Percentiles rank a stretch among this genome's conserved stretches.
Conservation (phyloP, 495 filamentous ascomycete species). For the Tuber calosporum region DNA sequence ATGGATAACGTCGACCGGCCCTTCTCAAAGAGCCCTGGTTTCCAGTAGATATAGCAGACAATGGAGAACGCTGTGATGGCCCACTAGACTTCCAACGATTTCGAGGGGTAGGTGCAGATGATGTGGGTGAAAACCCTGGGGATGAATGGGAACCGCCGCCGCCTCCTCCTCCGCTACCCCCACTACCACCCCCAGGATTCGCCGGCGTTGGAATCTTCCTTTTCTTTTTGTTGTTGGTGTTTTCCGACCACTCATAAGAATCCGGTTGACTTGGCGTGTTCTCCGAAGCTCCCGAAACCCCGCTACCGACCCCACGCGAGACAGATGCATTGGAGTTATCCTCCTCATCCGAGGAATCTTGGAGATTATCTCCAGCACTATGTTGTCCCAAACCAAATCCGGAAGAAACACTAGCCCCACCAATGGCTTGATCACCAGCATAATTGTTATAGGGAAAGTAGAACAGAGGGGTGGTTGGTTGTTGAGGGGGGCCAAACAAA, state of each 20-base stretch:
- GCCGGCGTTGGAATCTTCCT: constrained; percentile 89
- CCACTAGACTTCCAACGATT: constrained; percentile 40
- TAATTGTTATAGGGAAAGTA: constrained; percentile 57
- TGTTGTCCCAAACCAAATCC: constrained; percentile 40
- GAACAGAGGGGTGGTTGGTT: constrained; percentile 63
- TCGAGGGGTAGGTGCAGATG: constrained; percentile 31
- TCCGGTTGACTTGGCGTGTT: constrained; percentile 51
- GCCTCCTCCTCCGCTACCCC: constrained; percentile 45
- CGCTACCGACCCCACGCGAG: constrained; percentile 41
- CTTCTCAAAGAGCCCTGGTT: constrained; percentile 37
- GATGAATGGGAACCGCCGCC: constrained; percentile 45
- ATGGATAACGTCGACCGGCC: constrained; percentile 31
- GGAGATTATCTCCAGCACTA: constrained; percentile 24
- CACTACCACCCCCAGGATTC: constrained; percentile 43
- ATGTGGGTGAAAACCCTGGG: constrained; percentile 39
- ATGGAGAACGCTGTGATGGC: constrained; percentile 38
- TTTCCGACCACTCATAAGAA: constrained; percentile 95
- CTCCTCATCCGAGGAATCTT: constrained; percentile 40
- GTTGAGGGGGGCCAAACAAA: constrained; percentile 65
- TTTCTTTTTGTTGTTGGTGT: constrained; percentile 99
- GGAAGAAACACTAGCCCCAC: constrained; percentile 24
- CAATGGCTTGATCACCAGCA: constrained; percentile 38
- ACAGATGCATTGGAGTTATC: constrained; percentile 39
- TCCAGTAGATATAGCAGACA: constrained; percentile 29
- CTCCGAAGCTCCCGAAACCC: constrained; percentile 21